These are phyloP conservation scores for Zygotorulaspora chibaensis DNA, from an alignment of 805 yeast species.

Conservation along the genomic window DNA sequence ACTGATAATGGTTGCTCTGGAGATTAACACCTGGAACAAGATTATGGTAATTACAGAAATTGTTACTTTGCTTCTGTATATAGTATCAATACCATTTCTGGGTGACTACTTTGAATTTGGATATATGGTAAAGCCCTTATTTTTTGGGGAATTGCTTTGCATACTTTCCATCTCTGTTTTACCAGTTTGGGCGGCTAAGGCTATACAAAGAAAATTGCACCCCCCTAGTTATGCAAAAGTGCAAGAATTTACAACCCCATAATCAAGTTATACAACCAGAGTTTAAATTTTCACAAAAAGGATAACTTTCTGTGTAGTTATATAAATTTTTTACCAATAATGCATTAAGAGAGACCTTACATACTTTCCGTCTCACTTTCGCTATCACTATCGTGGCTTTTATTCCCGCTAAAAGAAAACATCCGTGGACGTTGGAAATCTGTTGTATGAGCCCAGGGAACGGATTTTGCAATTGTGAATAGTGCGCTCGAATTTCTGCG, in stretches of 20 bases:
- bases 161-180: slow-evolving; percentile 67
- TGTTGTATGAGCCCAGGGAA: slow-evolving; percentile 75
- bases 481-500: slow-evolving; percentile 28
- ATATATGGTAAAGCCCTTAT: slow-evolving; percentile 54
- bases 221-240: slow-evolving; percentile 98
- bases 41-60: slow-evolving; percentile 71
- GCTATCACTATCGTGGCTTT: slow-evolving; percentile 23
- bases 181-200: slow-evolving; percentile 86
- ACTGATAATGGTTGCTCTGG: slow-evolving; percentile 87
- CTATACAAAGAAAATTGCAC: slow-evolving; percentile 66
- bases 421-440: slow-evolving; percentile 67
- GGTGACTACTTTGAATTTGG: slow-evolving; percentile 78
- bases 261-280: background rate
- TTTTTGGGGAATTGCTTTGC: slow-evolving; percentile 63
- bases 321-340: slow-evolving; percentile 1
- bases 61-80: slow-evolving; percentile 59
- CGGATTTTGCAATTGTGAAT: slow-evolving; percentile 37
- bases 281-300: background rate
- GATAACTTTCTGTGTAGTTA: background rate
- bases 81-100: slow-evolving; percentile 77
- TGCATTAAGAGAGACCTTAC: slow-evolving; percentile 8
- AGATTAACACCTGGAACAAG: slow-evolving; percentile 86
- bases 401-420: slow-evolving; percentile 14
- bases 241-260: slow-evolving; percentile 55
- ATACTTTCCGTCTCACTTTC: slow-evolving; percentile 21